These are phyloP conservation scores for Flaveria ramosissima DNA, from an alignment of 129 eudicot genomes.

Conservation along the genomic window DNA sequence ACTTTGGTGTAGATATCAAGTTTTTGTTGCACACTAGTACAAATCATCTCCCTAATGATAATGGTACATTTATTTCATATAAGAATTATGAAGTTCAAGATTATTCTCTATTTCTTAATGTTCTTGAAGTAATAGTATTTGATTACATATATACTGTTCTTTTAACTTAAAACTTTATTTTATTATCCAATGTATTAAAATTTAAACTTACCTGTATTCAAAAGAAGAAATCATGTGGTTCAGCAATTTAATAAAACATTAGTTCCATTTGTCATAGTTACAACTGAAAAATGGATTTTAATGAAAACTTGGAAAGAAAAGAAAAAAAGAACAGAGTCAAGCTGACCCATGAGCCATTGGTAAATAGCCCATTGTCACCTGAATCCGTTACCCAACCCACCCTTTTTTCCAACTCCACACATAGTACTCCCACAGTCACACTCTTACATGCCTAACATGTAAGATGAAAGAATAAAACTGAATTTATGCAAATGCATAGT, in stretches of 20 bases:
- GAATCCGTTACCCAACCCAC: neutral
- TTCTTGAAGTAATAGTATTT: neutral
- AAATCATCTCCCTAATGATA: neutral
- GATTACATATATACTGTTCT: neutral
- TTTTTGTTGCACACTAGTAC: no score
- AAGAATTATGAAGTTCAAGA: neutral
- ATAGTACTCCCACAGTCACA: conserved; percentile 5
- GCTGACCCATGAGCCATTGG: neutral
- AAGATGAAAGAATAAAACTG: neutral
- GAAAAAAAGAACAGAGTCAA: neutral
- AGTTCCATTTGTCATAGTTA: neutral
- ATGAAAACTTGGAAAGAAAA: neutral
- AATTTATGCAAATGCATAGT: neutral
- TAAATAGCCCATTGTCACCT: neutral
- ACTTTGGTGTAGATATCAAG: no score
- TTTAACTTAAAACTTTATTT: neutral
- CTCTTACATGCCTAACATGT: neutral
- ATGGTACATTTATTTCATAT: neutral
- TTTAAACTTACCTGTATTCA: neutral
- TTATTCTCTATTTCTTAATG: neutral
- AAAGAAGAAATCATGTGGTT: neutral
- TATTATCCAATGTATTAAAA: neutral
- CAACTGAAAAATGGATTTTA: neutral
- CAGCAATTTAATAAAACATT: neutral
- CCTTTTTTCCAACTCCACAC: neutral